Evolutionary conservation across 495 filamentous ascomycete species (phyloP), one percentile per base, ranked within the genome.

Genomic region (Corynascus novoguineensis): DNA sequence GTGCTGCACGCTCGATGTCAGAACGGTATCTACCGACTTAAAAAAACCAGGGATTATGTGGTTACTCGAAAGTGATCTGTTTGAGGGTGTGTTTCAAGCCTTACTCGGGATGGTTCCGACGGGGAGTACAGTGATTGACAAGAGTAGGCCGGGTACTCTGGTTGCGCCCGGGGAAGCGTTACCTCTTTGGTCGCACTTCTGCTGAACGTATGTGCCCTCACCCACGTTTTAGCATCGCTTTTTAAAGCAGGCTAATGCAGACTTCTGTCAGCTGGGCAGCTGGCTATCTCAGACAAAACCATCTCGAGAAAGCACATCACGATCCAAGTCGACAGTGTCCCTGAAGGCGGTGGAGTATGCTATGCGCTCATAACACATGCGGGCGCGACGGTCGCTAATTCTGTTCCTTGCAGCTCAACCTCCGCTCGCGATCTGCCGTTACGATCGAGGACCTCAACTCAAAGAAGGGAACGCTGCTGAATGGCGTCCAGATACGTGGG

Each of bases 251-350:
- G 38, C 61, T 72, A 50, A 67, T 46, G 21, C 44, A 25, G 25
- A 46, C 27, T 49, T 19, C 14, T 1, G 4, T 15, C 31, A 75
- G 71, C 68, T 60, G 84, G 84, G 71, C 63, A 82, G 68, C 73
- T 78, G 72, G 80, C 64, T 65, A 84, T 84, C 68, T 89, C 71
- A 50, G 75, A 90, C 55, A 86, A 87, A 58, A 83, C 83, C 6
- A 85, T 98, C 48, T 98, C 93, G n/a, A 81, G 92, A 29, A 86
- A 92, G 59, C 93, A 98, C 69, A 75, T 97, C 62, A 83, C 84
- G 28, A 83, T 98, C 52, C 76, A 84, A 27, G 83, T 97, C 2
- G 82, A 77, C 12, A 59, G 71, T 0, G 86, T 93, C 6, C 70
- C 75, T 31, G 71, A 83, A 8, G 87, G 82, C 48, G 85, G 90